phyloP scores from a whole-genome alignment of 305 asterid species.

The Lippia alba region DNA sequence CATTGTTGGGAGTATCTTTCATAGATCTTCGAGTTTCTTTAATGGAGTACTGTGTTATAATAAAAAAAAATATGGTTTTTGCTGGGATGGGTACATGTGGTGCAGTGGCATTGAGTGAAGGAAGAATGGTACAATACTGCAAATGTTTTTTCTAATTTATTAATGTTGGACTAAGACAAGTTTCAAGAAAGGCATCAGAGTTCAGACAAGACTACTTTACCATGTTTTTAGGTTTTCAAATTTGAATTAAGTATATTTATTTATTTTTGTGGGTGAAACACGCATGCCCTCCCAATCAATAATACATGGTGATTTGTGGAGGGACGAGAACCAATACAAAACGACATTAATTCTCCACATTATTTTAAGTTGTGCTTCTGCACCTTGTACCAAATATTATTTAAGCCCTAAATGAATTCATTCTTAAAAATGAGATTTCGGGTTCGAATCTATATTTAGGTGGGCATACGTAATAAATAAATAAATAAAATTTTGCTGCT shows the following conservation, averaged over 20 bases:
- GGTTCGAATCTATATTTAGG: too few species aligned
- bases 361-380: not conserved
- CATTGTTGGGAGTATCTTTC: not conserved
- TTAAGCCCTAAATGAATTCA: too few species aligned
- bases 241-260: not conserved
- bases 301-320: not conserved
- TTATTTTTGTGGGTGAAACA: slow-evolving; percentile 9
- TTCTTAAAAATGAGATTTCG: too few species aligned
- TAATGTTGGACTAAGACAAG: slow-evolving; percentile 24
- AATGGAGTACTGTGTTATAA: too few species aligned
- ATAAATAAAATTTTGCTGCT: not conserved
- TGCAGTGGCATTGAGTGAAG: slow-evolving; percentile 20
- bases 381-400: too few species aligned
- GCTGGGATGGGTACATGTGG: slow-evolving; percentile 21
- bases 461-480: too few species aligned
- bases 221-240: slow-evolving; percentile 14
- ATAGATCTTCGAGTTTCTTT: too few species aligned
- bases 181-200: slow-evolving; percentile 41
- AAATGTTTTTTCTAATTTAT: slow-evolving; percentile 8
- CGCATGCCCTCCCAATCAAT: slow-evolving; percentile 14
- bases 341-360: not conserved
- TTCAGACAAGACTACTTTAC: slow-evolving; percentile 28
- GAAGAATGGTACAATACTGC: slow-evolving; percentile 21
- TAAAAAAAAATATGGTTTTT: too few species aligned
- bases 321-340: not conserved